Evolutionary conservation across 169 alveolate species (phyloP), one percentile per base, ranked within the genome.

Genomic region (Cryptosporidium viatorum): DNA sequence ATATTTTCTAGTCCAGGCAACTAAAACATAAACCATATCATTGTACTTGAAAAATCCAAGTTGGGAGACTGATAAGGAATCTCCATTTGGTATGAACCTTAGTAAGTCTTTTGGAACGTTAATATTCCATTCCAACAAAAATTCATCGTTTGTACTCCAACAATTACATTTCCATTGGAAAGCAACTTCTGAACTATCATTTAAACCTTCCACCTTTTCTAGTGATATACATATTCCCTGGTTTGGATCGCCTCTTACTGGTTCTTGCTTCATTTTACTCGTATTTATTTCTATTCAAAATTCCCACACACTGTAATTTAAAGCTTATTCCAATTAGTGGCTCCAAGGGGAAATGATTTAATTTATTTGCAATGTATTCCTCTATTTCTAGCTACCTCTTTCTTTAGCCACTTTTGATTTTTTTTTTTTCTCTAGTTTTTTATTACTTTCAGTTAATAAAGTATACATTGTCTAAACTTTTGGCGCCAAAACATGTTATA

Each of bases 91-190:
- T 31, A 62, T 65, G 4, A 45, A 23, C 5, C 21, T 59, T 26
- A 62, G 7, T 26, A 80, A 43, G 23, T 60, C 65, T 3, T 12
- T 26, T 59, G 89, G 89, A 62, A 80, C 35, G 45, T 80, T 80
- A 18, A 80, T 59, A 80, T 80, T 45, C 89, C 89, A 80, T 48
- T 80, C 89, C 35, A 80, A 29, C 39, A 65, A 21, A 41, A 80
- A 80, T 18, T 80, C 89, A n/a, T 80, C 89, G 16, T n/a, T n/a
- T 21, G 51, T 65, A 18, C 89, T 80, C 89, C 89, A 80, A 62
- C 89, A 80, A 33, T 69, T 80, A 37, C 89, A 80, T 65, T 65
- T 80, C 89, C 89, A 80, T 37, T 80, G 89, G 1, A 60, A 26
- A 18, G 37, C 37, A 18, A 26, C 33, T 23, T 80, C 48, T 6